Evolutionary conservation across 2,329 filamentous ascomycete genomes (phyloP).

Genomic region (Didymella arachidicola): DNA sequence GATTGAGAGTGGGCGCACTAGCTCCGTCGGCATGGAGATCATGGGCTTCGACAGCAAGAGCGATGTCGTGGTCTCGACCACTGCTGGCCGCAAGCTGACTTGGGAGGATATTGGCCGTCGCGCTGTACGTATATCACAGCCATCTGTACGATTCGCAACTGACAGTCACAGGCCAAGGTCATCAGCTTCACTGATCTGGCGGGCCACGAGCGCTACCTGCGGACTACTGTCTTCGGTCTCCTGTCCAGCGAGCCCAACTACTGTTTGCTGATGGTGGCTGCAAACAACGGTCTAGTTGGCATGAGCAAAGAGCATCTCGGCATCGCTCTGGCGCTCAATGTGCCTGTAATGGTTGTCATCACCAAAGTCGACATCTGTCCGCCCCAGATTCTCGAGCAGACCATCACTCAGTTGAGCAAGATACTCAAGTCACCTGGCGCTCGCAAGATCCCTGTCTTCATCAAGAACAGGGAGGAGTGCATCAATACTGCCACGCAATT

Average conservation of each 20-base stretch:
- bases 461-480: constrained; percentile 89
- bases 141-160: constrained; percentile 10
- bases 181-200: constrained; percentile 96
- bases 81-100: constrained; percentile 83
- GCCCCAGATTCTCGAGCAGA: constrained; percentile 92
- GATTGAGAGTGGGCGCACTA: constrained; percentile 92
- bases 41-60: constrained; percentile 94
- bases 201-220: constrained; percentile 92
- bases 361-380: constrained; percentile 99
- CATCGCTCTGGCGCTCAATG: constrained; percentile 91
- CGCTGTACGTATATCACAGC: constrained; percentile 60
- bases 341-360: constrained; percentile 96
- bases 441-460: constrained; percentile 93
- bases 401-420: constrained; percentile 86
- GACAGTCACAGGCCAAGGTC: constrained; percentile 72
- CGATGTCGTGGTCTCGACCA: constrained; percentile 80
- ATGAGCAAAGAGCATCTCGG: constrained; percentile 99
- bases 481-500: constrained; percentile 97
- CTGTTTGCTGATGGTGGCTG: constrained; percentile 96
- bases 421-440: constrained; percentile 95
- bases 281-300: constrained; percentile 94
- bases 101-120: constrained; percentile 98
- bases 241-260: constrained; percentile 96
- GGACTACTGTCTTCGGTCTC: constrained; percentile 95
- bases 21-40: constrained; percentile 95